These are phyloP conservation scores for Fomitopsis schrenkii DNA, from an alignment of 1,284 basidiomycete species.

Conservation along the genomic window DNA sequence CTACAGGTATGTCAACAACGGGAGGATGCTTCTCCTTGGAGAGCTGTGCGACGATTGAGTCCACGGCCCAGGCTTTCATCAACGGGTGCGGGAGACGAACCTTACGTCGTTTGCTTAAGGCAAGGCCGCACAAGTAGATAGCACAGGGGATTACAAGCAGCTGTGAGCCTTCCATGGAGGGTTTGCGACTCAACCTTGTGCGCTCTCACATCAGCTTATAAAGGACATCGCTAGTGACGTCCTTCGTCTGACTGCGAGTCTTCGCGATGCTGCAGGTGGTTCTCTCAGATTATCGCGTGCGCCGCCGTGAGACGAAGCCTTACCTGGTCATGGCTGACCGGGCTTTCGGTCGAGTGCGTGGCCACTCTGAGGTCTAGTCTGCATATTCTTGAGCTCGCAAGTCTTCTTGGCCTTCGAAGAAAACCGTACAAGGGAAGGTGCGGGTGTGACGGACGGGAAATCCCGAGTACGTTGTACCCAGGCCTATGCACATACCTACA, in stretches of 20 bases:
- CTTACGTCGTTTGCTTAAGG: not conserved
- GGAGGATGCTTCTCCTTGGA: slow-evolving; percentile 16
- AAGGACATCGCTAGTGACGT: not conserved
- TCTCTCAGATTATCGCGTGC: not conserved
- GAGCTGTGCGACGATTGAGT: slow-evolving; percentile 10
- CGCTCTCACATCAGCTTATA: not conserved
- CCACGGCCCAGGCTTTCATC: not conserved
- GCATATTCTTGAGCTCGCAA: not conserved
- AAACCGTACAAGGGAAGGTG: not conserved
- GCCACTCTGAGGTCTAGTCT: not conserved
- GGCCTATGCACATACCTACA: not conserved
- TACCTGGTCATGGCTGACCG: not conserved
- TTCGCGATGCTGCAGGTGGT: not conserved
- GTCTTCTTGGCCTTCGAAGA: not conserved
- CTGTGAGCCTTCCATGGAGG: slow-evolving; percentile 16
- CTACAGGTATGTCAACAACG: slow-evolving; percentile 15
- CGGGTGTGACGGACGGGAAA: not conserved
- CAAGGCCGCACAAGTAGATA: slow-evolving; percentile 6
- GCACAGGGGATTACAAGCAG: slow-evolving; percentile 11
- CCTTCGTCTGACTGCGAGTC: slow-evolving; percentile 4
- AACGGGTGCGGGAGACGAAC: slow-evolving; percentile 2
- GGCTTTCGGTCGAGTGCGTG: not conserved
- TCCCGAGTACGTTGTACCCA: not conserved
- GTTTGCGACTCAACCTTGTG: not conserved
- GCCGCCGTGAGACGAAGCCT: not conserved